Conservation (phyloP, 1,284 basidiomycete genomes). For the Malassezia sympodialis region DNA sequence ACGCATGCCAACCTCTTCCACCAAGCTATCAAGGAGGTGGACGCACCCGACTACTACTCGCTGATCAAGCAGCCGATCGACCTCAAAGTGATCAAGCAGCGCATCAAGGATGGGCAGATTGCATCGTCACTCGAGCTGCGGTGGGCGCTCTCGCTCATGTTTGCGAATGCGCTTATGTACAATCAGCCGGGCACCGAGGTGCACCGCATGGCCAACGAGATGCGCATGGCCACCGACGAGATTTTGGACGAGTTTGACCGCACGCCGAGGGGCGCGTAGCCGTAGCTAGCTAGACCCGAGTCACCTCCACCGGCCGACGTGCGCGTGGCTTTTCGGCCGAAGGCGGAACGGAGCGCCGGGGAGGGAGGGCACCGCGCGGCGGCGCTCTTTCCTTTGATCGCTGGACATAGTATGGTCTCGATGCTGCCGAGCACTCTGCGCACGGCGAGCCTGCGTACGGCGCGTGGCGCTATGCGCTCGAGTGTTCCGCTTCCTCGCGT, state of each 20-base stretch:
- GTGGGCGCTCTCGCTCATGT: constrained; percentile 33
- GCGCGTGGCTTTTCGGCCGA: constrained; percentile 13
- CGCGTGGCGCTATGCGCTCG: constrained; percentile 3
- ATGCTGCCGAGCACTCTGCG: constrained; percentile 16
- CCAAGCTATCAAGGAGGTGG: constrained; percentile 39
- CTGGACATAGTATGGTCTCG: constrained; percentile 8
- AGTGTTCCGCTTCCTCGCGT: constrained; percentile 3
- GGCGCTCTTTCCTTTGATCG: not conserved
- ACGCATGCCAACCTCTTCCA: constrained; percentile 45
- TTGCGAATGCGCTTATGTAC: constrained; percentile 43
- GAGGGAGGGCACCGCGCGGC: not conserved
- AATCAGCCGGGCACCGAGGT: constrained; percentile 42
- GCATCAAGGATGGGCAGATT: constrained; percentile 39
- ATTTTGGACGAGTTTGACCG: constrained; percentile 15
- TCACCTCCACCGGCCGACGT: not conserved
- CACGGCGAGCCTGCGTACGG: constrained; percentile 8
- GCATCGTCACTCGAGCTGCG: constrained; percentile 23
- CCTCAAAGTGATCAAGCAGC: constrained; percentile 37
- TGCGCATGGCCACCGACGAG: constrained; percentile 34
- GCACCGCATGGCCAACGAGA: constrained; percentile 42
- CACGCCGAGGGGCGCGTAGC: constrained; percentile 1
- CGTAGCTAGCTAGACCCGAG: no score
- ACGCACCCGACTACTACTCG: constrained; percentile 42
- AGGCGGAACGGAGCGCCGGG: constrained; percentile 1
- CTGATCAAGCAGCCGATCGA: constrained; percentile 38